These are phyloP conservation scores for Saccharomyces hybrid DNA, from an alignment of 1,139 yeast species.

Conservation along the genomic window DNA sequence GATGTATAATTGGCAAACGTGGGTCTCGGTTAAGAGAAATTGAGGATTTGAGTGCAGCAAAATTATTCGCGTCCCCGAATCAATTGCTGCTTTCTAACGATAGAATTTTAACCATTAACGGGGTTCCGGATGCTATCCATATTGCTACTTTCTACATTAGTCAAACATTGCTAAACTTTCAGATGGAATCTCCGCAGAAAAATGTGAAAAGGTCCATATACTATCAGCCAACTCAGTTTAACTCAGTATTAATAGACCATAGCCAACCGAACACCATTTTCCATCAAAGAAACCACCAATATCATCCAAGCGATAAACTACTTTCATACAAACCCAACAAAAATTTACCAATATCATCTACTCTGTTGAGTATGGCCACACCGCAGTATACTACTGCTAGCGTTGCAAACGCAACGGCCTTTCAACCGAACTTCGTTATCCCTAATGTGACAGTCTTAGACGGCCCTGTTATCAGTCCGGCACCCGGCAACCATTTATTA, in stretches of 20 bases:
- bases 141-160: constrained; percentile 73
- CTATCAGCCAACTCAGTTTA: constrained; percentile 51
- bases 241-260: constrained; percentile 18
- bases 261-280: constrained; percentile 11
- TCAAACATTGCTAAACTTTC: constrained; percentile 56
- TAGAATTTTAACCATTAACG: constrained; percentile 60
- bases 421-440: constrained; percentile 22
- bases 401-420: constrained; percentile 23
- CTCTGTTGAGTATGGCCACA: constrained; percentile 7
- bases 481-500: constrained; percentile 12
- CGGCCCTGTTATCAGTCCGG: constrained; percentile 12
- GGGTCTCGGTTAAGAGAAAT: constrained; percentile 74
- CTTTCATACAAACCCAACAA: constrained; percentile 12
- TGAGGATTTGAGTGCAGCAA: constrained; percentile 77
- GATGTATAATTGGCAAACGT: constrained; percentile 73
- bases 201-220: constrained; percentile 47
- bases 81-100: constrained; percentile 77
- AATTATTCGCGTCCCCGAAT: constrained; percentile 67
- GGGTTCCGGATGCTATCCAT: constrained; percentile 83
- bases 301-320: constrained; percentile 21
- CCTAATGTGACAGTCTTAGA: constrained; percentile 28
- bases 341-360: constrained; percentile 8
- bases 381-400: constrained; percentile 21
- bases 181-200: constrained; percentile 35
- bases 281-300: constrained; percentile 23